Evolutionary conservation across 2,329 filamentous ascomycete genomes (phyloP).

Genomic region (Phaeoacremonium minimum): DNA sequence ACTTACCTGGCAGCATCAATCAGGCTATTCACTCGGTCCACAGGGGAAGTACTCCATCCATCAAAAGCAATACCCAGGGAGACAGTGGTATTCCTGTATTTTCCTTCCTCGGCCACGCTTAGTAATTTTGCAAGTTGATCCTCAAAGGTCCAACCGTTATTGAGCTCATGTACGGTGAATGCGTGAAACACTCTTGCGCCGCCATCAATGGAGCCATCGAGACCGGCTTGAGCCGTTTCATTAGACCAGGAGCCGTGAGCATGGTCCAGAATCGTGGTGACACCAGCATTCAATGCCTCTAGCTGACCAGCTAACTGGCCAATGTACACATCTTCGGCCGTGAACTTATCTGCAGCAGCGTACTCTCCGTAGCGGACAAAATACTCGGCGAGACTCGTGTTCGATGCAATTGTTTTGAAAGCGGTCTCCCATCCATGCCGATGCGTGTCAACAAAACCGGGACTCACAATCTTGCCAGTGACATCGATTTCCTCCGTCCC

Average conservation of each 20-base stretch:
- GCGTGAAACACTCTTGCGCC: conserved; percentile 43
- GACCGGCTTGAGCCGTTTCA: conserved; percentile 34
- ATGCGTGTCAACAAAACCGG: conserved; percentile 55
- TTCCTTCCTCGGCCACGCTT: conserved; percentile 23
- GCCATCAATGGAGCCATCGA: conserved; percentile 42
- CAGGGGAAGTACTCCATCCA: too few species aligned
- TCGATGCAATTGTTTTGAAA: conserved; percentile 46
- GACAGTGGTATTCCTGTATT: conserved; percentile 20
- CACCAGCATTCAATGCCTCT: conserved; percentile 47
- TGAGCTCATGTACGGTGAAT: conserved; percentile 32
- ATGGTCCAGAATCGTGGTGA: conserved; percentile 49
- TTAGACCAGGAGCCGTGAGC: conserved; percentile 43
- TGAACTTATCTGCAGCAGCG: conserved; percentile 24
- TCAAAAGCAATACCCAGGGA: conserved; percentile 38
- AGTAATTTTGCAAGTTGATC: conserved; percentile 34
- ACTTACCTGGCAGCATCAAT: too few species aligned
- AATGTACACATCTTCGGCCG: conserved; percentile 39
- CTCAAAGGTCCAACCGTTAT: conserved; percentile 22
- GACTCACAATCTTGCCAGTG: conserved; percentile 44
- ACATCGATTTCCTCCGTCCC: conserved; percentile 40
- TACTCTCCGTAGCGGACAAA: conserved; percentile 33
- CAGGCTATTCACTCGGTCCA: too few species aligned
- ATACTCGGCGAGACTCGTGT: conserved; percentile 45
- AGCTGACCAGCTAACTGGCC: conserved; percentile 41
- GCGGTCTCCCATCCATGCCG: conserved; percentile 53